Evolutionary conservation across 140 eudicot genomes (phyloP).

Genomic region (Cichorium intybus): DNA sequence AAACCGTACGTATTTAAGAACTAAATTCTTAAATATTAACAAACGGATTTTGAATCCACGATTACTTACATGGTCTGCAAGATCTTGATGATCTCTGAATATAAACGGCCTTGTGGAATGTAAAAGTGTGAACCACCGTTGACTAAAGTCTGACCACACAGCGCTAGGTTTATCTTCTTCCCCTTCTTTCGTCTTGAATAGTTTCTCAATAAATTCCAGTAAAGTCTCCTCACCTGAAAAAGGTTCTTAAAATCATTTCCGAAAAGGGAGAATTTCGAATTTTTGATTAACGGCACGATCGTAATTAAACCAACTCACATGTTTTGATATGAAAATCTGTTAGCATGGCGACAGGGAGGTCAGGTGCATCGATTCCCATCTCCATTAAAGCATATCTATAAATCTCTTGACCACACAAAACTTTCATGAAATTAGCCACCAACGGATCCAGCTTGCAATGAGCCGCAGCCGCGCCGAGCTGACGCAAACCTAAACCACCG

Average conservation of each 20-base stretch:
- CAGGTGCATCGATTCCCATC: conserved; percentile 70
- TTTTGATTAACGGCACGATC: neutral
- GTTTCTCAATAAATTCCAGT: conserved; percentile 45
- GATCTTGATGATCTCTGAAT: conserved; percentile 47
- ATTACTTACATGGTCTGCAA: conserved; percentile 77
- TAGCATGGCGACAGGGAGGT: conserved; percentile 81
- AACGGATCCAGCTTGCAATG: conserved; percentile 73
- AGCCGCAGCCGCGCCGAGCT: conserved; percentile 63
- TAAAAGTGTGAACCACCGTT: conserved; percentile 74
- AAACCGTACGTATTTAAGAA: neutral
- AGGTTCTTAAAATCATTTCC: neutral
- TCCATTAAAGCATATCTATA: conserved; percentile 90
- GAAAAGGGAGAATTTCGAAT: too few species aligned
- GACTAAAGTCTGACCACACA: conserved; percentile 79
- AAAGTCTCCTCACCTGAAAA: conserved; percentile 60
- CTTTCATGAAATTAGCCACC: conserved; percentile 74
- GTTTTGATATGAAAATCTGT: conserved; percentile 56
- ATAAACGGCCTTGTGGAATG: conserved; percentile 72
- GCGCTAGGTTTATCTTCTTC: conserved; percentile 43
- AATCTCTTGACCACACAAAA: conserved; percentile 71
- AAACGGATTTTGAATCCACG: too few species aligned
- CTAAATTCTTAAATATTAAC: too few species aligned
- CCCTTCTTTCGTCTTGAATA: conserved; percentile 16
- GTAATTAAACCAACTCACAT: conserved; percentile 32
- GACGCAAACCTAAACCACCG: conserved; percentile 76